These are phyloP conservation scores for Phytophthora agathidicida DNA, from an alignment of 352 stramenopile species.

Conservation along the genomic window DNA sequence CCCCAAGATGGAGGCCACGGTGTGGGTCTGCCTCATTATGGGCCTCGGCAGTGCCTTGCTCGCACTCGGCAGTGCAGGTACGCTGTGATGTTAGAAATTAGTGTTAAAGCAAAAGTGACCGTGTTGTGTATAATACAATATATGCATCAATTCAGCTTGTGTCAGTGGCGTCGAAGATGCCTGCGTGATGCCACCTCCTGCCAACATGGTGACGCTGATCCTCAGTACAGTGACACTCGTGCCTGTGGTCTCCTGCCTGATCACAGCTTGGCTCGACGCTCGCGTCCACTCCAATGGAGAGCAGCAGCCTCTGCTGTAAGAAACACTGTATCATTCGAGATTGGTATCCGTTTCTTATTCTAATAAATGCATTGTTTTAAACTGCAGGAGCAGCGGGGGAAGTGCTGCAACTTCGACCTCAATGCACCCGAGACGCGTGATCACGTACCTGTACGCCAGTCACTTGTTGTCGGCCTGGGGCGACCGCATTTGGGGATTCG, in stretches of 20 bases:
- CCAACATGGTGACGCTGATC: slow-evolving; percentile 70
- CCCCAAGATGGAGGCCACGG: slow-evolving; percentile 51
- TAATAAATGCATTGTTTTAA: background rate
- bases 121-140: background rate
- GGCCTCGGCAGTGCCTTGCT: slow-evolving; percentile 46
- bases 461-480: slow-evolving; percentile 83
- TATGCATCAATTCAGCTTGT: too few relatives aligned
- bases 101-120: too few relatives aligned
- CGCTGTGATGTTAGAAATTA: too few relatives aligned
- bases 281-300: slow-evolving; percentile 17
- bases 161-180: slow-evolving; percentile 32
- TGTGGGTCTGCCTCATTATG: slow-evolving; percentile 50
- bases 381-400: background rate
- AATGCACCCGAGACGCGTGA: slow-evolving; percentile 40
- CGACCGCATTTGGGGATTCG: slow-evolving; percentile 85
- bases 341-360: background rate
- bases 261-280: slow-evolving; percentile 43
- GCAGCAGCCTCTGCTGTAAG: slow-evolving; percentile 44
- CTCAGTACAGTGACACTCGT: slow-evolving; percentile 55
- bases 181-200: slow-evolving; percentile 46
- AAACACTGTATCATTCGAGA: background rate
- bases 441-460: slow-evolving; percentile 74
- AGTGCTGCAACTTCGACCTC: slow-evolving; percentile 5
- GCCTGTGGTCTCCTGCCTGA: slow-evolving; percentile 43
- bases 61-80: slow-evolving; percentile 46